Base-by-base conservation (phyloP, 2,329 filamentous ascomycete species). In the Exophiala alcalophila region DNA sequence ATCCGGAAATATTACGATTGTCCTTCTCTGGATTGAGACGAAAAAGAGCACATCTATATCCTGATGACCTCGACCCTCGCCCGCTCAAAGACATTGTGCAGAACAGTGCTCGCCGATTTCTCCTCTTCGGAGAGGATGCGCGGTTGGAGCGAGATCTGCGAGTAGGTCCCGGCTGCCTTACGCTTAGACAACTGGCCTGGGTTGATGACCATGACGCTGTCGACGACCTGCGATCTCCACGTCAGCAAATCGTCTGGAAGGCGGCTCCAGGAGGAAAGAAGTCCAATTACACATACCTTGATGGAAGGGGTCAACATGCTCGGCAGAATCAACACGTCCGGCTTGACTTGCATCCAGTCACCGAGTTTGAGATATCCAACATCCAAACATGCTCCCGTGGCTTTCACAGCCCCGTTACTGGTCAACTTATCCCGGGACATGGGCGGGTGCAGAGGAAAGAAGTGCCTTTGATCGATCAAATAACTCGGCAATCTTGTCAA, bases 201-300 rank as follows among this genome's bases (percentile, higher is more conserved):
- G 62, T 98, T 98, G 59, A 98, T 84, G 9, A 89, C 81, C 5
- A 97, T 67, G 0, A 96, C 89, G 54, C 84, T 87, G 59, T 96
- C 87, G 8, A 97, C 82, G 28, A 96, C 88, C 89, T 95, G 55
- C 2, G 45, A 11, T 5, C 16, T 31, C 40, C 44, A 45, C 55
- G 53, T 53, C 37, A 55, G 37, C 25, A 43, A 21, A 29, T 29
- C n/a, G n/a, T n/a, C n/a, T n/a, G n/a, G n/a, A n/a, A n/a, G n/a
- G n/a, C n/a, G n/a, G 25, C 26, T 9, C 12, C 15, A 14, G 4
- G 12, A 21, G 25, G 18, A 23, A 14, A 7, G 11, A 4, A 12
- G 20, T 14, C 1, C 0, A 20, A 12, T 15, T 4, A 21, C 4
- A 20, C 75, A 54, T 71, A 92, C 90, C 78, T 86, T 94, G 26